A percentile compares a stretch with the other conserved stretches of the same genome.
Conservation (phyloP, 805 yeast species). For the Saccharomycopsis fibuligera region DNA sequence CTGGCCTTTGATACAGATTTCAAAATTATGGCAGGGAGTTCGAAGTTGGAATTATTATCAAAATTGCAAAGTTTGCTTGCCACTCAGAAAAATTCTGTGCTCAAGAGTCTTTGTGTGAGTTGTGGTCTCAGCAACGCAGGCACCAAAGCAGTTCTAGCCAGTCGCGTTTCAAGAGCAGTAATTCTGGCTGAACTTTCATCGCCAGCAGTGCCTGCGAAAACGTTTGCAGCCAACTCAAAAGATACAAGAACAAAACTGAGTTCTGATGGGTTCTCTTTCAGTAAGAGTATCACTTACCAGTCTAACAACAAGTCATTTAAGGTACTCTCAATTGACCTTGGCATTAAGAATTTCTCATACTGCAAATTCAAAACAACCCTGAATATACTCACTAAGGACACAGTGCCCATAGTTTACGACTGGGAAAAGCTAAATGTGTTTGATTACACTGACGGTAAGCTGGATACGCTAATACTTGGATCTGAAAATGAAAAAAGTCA, state of each 20-base stretch:
- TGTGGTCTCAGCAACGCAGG: background rate
- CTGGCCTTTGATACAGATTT: too few relatives aligned
- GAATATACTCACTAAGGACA: background rate
- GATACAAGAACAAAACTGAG: too few relatives aligned
- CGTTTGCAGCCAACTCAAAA: background rate
- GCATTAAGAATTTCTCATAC: conserved; percentile 20
- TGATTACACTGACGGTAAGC: background rate
- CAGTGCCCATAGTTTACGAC: conserved; percentile 7
- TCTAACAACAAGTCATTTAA: background rate
- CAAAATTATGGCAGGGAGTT: too few relatives aligned
- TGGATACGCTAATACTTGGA: background rate
- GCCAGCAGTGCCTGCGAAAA: background rate
- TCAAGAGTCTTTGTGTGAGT: background rate
- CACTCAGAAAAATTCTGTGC: background rate
- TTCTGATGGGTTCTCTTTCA: too few relatives aligned
- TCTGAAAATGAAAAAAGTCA: background rate
- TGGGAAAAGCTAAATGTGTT: conserved; percentile 16
- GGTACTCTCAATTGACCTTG: conserved; percentile 16
- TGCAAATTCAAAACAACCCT: conserved; percentile 11
- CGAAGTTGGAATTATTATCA: too few relatives aligned
- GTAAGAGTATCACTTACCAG: too few relatives aligned
- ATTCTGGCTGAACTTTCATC: too few relatives aligned
- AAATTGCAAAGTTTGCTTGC: too few relatives aligned
- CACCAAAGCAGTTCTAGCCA: background rate
- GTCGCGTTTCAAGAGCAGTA: too few relatives aligned